Evolutionary conservation across 2,329 filamentous ascomycete genomes (phyloP), one percentile per base, ranked within the genome.

Genomic region (Leptographium galeiforme): DNA sequence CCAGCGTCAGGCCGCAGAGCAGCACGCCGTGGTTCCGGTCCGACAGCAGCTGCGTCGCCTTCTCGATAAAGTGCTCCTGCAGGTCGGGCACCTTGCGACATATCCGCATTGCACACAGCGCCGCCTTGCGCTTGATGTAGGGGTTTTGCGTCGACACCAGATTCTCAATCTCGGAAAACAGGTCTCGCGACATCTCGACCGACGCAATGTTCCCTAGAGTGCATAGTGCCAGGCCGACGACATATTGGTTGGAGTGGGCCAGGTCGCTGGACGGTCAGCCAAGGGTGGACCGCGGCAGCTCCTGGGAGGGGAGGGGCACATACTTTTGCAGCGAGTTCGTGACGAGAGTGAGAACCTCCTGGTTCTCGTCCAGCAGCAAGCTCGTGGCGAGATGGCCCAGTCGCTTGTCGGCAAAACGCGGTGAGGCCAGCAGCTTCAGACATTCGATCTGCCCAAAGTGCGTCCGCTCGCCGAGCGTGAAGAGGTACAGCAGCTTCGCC

Each of bases 371-470:
- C 57, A 98, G 75, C 60, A 98, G 71, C 66, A 98, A 72, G 82
- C 96, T 98, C 18, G 93, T 98, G 30, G 93, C 93, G 60, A 98
- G 74, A 66, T 98, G 95, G 43, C 93, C 93, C 61, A 98, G 72
- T 48, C 93, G 84, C 74, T 98, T 98, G 76, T 98, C 93, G 61
- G 93, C 93, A 66, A 98, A 98, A 55, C 91, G 88, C 59, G 94
- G 90, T 43, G 93, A 98, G 55, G 93, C 93, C 55, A 98, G 80
- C 50, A 98, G 81, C 72, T 98, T 98, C 64, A 98, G 78, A 70
- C 93, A 98, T 81, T 98, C 93, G 66, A 98, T 98, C 76, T 98
- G 93, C 51, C 93, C 93, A 67, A 98, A 98, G 71, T 98, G 93
- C 54, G 93, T 98, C 64, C 93, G 82, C 72, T 98, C 93, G 59